These are phyloP conservation scores for Trypanosoma mega DNA, from an alignment of 208 protist species.

Conservation along the genomic window DNA sequence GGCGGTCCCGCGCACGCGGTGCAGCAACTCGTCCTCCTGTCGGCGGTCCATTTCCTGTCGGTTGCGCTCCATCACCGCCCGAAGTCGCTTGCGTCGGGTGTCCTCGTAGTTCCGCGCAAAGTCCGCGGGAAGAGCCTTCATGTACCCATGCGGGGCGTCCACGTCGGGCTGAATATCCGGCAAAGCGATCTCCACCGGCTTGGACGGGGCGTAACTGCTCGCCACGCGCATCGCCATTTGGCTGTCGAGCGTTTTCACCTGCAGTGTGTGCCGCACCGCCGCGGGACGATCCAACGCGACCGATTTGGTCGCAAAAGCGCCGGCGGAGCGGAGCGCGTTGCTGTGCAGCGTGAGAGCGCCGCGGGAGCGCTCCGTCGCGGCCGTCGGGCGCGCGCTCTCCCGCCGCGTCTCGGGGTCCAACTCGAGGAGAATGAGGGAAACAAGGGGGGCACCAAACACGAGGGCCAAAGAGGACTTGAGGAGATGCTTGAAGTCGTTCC, in stretches of 20 bases:
- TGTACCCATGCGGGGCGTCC: conserved; percentile 75
- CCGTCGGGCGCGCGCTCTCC: conserved; percentile 5
- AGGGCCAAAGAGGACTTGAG: conserved; percentile 70
- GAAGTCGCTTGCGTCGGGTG: conserved; percentile 69
- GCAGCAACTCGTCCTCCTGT: conserved; percentile 69
- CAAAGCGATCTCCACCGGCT: conserved; percentile 76
- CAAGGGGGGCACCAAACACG: conserved; percentile 75
- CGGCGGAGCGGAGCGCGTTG: conserved; percentile 53
- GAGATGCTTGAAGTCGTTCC: conserved; percentile 63
- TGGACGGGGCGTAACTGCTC: conserved; percentile 81
- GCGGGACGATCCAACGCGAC: conserved; percentile 49
- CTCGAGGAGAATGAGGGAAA: conserved; percentile 71
- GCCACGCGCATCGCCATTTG: conserved; percentile 85
- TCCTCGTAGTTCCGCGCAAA: conserved; percentile 68
- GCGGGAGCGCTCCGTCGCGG: conserved; percentile 7
- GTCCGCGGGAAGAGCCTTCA: conserved; percentile 72
- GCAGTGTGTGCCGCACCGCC: conserved; percentile 60
- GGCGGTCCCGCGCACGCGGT: conserved; percentile 34
- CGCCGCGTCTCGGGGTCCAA: conserved; percentile 41
- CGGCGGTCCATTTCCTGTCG: conserved; percentile 69
- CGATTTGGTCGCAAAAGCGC: conserved; percentile 73
- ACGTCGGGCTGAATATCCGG: conserved; percentile 64
- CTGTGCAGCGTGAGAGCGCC: conserved; percentile 58
- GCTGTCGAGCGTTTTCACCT: conserved; percentile 90
- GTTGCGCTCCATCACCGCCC: conserved; percentile 84